These are phyloP conservation scores for Pseudogymnoascus sp. DNA, from an alignment of 2,329 filamentous ascomycete genomes.

Conservation along the genomic window DNA sequence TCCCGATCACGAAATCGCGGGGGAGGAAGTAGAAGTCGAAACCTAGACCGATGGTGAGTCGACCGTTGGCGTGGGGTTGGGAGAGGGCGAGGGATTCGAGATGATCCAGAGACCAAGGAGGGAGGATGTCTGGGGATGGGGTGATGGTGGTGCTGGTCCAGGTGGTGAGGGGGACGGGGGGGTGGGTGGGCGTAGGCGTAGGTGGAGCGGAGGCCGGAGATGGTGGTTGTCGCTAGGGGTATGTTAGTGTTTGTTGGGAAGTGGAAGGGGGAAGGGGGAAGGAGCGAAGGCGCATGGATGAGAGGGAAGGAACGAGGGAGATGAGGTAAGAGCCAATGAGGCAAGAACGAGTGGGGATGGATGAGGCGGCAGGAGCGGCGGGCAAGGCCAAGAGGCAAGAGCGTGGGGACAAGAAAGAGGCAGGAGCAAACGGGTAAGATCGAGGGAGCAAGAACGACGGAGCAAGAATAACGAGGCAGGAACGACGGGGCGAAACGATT, in stretches of 20 bases:
- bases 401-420: neutral
- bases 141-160: conserved; percentile 25
- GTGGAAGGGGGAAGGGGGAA: neutral
- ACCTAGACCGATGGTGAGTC: conserved; percentile 36
- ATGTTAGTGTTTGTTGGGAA: conserved; percentile 6
- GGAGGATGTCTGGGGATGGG: conserved; percentile 21
- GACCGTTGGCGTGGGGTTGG: conserved; percentile 26
- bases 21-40: conserved; percentile 37
- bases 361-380: conserved; percentile 10
- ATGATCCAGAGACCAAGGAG: conserved; percentile 32
- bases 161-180: conserved; percentile 28
- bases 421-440: neutral
- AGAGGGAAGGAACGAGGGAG: neutral
- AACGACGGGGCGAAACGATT: neutral
- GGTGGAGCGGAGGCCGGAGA: conserved; percentile 39
- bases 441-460: neutral
- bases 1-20: conserved; percentile 28
- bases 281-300: neutral
- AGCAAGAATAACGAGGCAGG: neutral
- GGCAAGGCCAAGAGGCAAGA: neutral
- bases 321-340: neutral
- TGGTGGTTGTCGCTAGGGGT: conserved; percentile 26
- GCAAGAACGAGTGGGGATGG: neutral
- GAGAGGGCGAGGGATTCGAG: conserved; percentile 30
- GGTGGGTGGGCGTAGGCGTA: conserved; percentile 35